Percentiles rank a stretch among this genome's conserved stretches.
Evolutionary conservation across 2,329 filamentous ascomycete genomes (phyloP).

Genomic region (Fusarium brachygibbosum): DNA sequence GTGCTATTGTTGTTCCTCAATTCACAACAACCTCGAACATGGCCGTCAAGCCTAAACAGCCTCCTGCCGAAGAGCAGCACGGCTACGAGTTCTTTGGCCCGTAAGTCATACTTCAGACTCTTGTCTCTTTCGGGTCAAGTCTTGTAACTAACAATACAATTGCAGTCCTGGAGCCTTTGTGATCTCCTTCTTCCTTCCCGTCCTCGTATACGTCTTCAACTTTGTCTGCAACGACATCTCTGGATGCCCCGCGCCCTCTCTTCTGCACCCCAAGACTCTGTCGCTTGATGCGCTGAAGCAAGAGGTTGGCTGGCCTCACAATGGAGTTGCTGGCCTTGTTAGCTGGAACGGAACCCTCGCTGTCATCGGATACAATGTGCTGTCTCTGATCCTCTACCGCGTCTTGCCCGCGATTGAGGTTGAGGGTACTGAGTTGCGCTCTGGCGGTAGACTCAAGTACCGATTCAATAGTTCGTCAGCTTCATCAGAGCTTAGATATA

Average conservation of each 20-base stretch:
- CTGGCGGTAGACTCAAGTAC: constrained; percentile 83
- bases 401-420: constrained; percentile 80
- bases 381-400: constrained; percentile 80
- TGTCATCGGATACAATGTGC: constrained; percentile 80
- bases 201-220: constrained; percentile 81
- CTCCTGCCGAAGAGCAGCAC: constrained; percentile 54
- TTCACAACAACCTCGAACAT: constrained; percentile 46
- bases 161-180: constrained; percentile 78
- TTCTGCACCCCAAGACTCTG: constrained; percentile 79
- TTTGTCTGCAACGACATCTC: constrained; percentile 94
- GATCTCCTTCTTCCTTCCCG: constrained; percentile 84
- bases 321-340: constrained; percentile 77
- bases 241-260: constrained; percentile 88
- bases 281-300: constrained; percentile 79
- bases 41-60: constrained; percentile 50
- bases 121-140: not conserved
- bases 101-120: constrained; percentile 53
- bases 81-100: constrained; percentile 68
- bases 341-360: constrained; percentile 78
- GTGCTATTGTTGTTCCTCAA: constrained; percentile 6
- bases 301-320: constrained; percentile 84
- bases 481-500: constrained; percentile 28
- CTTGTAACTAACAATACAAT: constrained; percentile 26
- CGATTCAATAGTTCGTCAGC: constrained; percentile 77
- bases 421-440: constrained; percentile 77